Conservation (phyloP, 2,329 filamentous ascomycete species). For the Clonostachys chloroleuca region DNA sequence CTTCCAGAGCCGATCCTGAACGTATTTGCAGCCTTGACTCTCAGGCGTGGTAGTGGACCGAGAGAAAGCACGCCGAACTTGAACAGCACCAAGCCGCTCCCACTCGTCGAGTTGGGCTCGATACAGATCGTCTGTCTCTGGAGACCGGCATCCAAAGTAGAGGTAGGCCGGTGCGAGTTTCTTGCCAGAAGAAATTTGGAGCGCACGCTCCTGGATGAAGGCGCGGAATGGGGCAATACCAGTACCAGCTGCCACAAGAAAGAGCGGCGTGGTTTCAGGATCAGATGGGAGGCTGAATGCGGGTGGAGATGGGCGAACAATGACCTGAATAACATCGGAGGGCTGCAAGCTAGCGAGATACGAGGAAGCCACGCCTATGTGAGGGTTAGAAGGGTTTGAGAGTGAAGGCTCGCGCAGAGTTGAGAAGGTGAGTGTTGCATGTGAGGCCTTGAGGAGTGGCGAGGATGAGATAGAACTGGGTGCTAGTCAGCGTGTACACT, state of each 20-base stretch:
- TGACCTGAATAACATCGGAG: constrained; percentile 35
- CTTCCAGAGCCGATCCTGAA: constrained; percentile 24
- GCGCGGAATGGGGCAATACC: constrained; percentile 17
- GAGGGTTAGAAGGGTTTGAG: constrained; percentile 25
- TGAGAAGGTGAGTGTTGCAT: constrained; percentile 59
- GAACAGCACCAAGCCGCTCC: constrained; percentile 42
- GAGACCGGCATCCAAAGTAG: constrained; percentile 41
- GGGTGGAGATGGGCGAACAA: constrained; percentile 26
- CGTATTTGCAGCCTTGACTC: constrained; percentile 33
- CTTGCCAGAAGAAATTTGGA: constrained; percentile 31
- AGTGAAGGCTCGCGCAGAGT: constrained; percentile 51
- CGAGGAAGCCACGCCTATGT: constrained; percentile 45
- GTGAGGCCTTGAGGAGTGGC: constrained; percentile 46
- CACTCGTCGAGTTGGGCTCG: constrained; percentile 35
- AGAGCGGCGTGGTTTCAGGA: constrained; percentile 22
- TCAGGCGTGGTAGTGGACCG: constrained; percentile 15
- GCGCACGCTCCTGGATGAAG: constrained; percentile 12
- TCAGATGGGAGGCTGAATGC: constrained; percentile 38
- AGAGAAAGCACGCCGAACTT: constrained; percentile 49
- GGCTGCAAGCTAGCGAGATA: constrained; percentile 44
- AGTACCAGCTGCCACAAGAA: constrained; percentile 20
- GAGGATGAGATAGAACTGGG: constrained; percentile 61
- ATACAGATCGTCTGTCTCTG: constrained; percentile 38
- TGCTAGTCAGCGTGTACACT: not conserved
- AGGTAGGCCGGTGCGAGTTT: constrained; percentile 47